Percentiles rank a stretch among this genome's conserved stretches.
These are phyloP conservation scores for Arabidopsis arenosa DNA, from an alignment of 345 rosid genomes.

Conservation along the genomic window DNA sequence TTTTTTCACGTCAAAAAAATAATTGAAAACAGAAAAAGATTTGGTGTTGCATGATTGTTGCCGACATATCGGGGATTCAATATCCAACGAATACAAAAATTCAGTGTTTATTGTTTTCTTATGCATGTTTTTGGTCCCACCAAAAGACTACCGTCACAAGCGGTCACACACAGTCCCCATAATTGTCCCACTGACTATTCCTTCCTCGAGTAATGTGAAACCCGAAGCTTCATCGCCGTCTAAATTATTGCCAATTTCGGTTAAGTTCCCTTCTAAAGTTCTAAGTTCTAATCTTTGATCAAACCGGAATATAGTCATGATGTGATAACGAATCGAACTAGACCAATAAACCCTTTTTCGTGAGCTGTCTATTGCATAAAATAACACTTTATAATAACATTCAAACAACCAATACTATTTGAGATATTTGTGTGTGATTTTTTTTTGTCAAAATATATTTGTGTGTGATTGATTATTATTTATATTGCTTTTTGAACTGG, in stretches of 20 bases:
- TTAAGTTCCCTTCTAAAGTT: not conserved
- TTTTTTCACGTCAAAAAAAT: not conserved
- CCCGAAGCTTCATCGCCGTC: conserved; percentile 28
- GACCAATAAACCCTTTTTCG: conserved; percentile 1
- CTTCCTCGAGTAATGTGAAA: conserved; percentile 33
- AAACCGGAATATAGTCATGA: conserved; percentile 16
- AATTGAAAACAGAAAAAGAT: conserved; percentile 2
- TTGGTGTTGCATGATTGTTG: conserved; percentile 42
- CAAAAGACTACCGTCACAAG: conserved; percentile 28
- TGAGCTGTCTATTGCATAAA: conserved; percentile 23
- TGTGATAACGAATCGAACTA: conserved; percentile 21
- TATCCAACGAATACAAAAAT: conserved; percentile 23
- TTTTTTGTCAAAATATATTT: no score
- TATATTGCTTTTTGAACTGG: conserved; percentile 14
- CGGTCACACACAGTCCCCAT: conserved; percentile 36
- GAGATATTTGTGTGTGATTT: conserved; percentile 26
- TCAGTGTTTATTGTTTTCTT: conserved; percentile 27
- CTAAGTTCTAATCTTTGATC: not conserved
- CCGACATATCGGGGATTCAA: conserved; percentile 44
- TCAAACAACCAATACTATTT: not conserved
- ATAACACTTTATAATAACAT: not conserved
- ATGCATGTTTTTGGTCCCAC: conserved; percentile 22
- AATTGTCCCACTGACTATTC: conserved; percentile 29
- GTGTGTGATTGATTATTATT: not conserved
- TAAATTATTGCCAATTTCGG: not conserved